These are phyloP conservation scores for Mycosphaerella sp. DNA, from an alignment of 2,329 filamentous ascomycete species.

Conservation along the genomic window DNA sequence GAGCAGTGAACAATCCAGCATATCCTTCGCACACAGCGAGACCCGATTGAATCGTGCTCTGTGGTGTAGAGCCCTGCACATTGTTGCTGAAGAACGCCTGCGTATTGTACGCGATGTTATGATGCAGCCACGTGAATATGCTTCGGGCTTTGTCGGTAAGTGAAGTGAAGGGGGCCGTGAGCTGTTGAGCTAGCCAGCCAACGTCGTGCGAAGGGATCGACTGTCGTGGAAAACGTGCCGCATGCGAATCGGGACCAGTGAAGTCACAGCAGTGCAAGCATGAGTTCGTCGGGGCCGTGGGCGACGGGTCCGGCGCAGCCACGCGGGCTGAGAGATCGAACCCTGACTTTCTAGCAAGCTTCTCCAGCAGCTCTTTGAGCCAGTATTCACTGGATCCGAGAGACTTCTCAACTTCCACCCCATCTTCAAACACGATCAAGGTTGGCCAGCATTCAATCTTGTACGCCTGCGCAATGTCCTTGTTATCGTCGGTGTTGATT, in stretches of 20 bases:
- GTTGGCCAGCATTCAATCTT: conserved; percentile 21
- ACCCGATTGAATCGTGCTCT: conserved; percentile 67
- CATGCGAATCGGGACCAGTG: conserved; percentile 70
- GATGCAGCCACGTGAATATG: conserved; percentile 92
- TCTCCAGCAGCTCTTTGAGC: conserved; percentile 10
- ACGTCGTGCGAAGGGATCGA: conserved; percentile 62
- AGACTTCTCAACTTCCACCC: conserved; percentile 14
- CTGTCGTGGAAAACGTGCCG: conserved; percentile 65
- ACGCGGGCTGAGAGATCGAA: conserved; percentile 12
- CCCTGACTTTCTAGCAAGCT: conserved; percentile 5
- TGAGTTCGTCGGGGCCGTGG: conserved; percentile 20
- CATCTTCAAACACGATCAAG: conserved; percentile 15
- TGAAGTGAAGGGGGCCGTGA: conserved; percentile 74
- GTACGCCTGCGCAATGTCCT: conserved; percentile 16
- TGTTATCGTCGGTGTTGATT: conserved; percentile 21
- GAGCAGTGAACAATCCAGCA: conserved; percentile 69
- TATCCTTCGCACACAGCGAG: conserved; percentile 90
- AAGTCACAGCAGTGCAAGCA: conserved; percentile 87
- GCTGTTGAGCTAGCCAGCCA: conserved; percentile 66
- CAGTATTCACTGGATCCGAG: conserved; percentile 14
- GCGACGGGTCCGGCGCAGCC: conserved; percentile 13
- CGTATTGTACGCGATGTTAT: conserved; percentile 84
- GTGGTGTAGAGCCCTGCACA: conserved; percentile 61
- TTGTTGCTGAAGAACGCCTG: conserved; percentile 67
- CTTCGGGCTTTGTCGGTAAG: conserved; percentile 89